Evolutionary conservation across 140 eudicot genomes (phyloP).

Genomic region (Senecio squalidus): DNA sequence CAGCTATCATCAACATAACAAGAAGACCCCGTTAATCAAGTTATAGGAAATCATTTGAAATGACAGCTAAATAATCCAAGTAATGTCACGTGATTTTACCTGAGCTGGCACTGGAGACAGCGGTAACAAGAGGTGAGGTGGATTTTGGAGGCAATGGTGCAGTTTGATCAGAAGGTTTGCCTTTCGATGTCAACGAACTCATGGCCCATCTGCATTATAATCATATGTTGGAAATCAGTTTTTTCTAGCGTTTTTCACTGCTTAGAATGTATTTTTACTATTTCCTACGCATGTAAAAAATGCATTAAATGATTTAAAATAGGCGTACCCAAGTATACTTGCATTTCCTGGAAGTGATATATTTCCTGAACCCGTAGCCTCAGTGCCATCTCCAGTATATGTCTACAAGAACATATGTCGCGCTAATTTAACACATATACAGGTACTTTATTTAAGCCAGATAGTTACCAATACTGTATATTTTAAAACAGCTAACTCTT

Average conservation of each 20-base stretch:
- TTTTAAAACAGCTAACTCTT: background rate
- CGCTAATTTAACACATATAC: background rate
- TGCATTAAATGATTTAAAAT: background rate
- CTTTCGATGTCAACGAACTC: slow-evolving; percentile 84
- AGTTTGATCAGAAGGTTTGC: slow-evolving; percentile 76
- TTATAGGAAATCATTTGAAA: background rate
- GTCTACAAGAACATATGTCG: slow-evolving; percentile 33
- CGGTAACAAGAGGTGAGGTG: slow-evolving; percentile 53
- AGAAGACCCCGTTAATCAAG: background rate
- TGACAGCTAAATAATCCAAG: background rate
- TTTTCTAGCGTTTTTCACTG: too few relatives aligned
- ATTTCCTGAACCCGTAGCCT: slow-evolving; percentile 43
- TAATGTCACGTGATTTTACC: slow-evolving; percentile 29
- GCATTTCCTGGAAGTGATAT: slow-evolving; percentile 78
- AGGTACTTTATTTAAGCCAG: slow-evolving; percentile 11
- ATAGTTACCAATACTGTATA: background rate
- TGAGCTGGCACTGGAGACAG: slow-evolving; percentile 54
- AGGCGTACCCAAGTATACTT: slow-evolving; percentile 88
- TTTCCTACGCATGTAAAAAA: background rate
- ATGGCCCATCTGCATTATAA: slow-evolving; percentile 85
- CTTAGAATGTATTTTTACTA: too few relatives aligned
- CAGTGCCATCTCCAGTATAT: slow-evolving; percentile 50
- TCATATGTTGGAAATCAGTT: background rate
- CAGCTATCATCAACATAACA: slow-evolving; percentile 14
- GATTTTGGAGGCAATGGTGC: slow-evolving; percentile 45